These are phyloP conservation scores for Tetradesmus lagerheimii DNA, from an alignment of 139 green algal species.

Conservation along the genomic window DNA sequence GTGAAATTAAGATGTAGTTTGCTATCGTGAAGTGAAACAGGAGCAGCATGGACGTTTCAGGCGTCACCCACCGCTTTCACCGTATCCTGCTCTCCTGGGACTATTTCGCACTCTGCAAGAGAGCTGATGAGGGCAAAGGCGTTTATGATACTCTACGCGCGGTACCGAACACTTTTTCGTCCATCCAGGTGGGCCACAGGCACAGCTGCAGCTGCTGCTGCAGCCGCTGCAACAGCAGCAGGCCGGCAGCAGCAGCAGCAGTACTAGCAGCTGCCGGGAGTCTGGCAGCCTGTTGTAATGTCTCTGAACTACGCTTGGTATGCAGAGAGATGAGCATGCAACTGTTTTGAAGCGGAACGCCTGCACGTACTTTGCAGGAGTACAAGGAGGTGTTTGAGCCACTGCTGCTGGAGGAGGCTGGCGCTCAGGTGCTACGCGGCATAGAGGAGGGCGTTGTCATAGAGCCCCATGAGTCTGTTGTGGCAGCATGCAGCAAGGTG, in stretches of 20 bases:
- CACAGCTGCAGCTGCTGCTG: constrained; percentile 3
- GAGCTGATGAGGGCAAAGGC: constrained; percentile 45
- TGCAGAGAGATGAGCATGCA: too few relatives aligned
- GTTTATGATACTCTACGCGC: constrained; percentile 56
- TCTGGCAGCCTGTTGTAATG: too few relatives aligned
- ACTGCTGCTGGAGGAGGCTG: constrained; percentile 88
- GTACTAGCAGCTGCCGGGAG: background rate
- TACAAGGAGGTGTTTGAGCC: constrained; percentile 81
- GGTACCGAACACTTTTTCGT: constrained; percentile 53
- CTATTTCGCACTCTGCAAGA: constrained; percentile 79
- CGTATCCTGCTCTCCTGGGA: constrained; percentile 85
- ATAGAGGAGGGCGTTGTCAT: constrained; percentile 81
- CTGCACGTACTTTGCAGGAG: constrained; percentile 49
- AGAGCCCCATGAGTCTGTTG: constrained; percentile 63
- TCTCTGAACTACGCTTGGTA: too few relatives aligned
- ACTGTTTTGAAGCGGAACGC: too few relatives aligned
- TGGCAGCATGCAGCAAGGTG: constrained; percentile 47
- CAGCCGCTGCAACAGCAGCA: background rate
- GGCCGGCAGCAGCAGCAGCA: background rate
- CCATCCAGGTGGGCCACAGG: constrained; percentile 51
- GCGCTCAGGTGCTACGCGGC: constrained; percentile 76
- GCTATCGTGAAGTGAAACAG: background rate
- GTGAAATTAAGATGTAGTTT: background rate
- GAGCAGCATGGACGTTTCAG: constrained; percentile 58
- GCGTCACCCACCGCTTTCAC: constrained; percentile 62